Evolutionary conservation across 2,329 filamentous ascomycete species (phyloP).

Genomic region (Elsinoe fawcettii): DNA sequence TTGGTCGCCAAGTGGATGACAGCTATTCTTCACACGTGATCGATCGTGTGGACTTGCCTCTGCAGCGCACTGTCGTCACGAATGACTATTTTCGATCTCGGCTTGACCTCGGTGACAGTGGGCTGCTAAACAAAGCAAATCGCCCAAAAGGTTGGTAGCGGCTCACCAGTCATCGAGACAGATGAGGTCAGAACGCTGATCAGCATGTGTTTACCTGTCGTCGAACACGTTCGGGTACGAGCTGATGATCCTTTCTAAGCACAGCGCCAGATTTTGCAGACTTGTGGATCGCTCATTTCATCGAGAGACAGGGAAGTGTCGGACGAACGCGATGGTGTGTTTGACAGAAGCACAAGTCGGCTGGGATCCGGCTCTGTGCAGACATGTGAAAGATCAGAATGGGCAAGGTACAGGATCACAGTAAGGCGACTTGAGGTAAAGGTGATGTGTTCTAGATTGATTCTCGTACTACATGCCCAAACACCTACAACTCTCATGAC

Average conservation of each 20-base stretch:
- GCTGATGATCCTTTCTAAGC: neutral
- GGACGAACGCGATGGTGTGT: neutral
- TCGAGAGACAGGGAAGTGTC: constrained; percentile 4
- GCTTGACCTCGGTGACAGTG: neutral
- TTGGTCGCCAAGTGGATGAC: neutral
- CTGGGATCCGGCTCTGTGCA: neutral
- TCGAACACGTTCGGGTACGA: constrained; percentile 3
- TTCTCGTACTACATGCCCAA: neutral
- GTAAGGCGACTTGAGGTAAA: neutral
- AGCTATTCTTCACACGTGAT: neutral
- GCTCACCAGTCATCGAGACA: neutral
- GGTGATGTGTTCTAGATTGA: neutral
- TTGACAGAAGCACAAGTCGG: neutral
- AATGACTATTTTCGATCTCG: neutral
- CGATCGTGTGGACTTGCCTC: neutral
- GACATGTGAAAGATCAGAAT: neutral
- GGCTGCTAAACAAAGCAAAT: constrained; percentile 1
- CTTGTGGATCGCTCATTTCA: neutral
- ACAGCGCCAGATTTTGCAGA: neutral
- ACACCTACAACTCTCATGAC: neutral
- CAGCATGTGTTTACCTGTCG: neutral
- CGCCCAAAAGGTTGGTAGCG: neutral
- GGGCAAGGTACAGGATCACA: too few relatives aligned
- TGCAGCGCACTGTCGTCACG: neutral
- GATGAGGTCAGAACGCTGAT: neutral